Base-by-base conservation (phyloP, 148 eudicot species). In the Camellia sinensis region DNA sequence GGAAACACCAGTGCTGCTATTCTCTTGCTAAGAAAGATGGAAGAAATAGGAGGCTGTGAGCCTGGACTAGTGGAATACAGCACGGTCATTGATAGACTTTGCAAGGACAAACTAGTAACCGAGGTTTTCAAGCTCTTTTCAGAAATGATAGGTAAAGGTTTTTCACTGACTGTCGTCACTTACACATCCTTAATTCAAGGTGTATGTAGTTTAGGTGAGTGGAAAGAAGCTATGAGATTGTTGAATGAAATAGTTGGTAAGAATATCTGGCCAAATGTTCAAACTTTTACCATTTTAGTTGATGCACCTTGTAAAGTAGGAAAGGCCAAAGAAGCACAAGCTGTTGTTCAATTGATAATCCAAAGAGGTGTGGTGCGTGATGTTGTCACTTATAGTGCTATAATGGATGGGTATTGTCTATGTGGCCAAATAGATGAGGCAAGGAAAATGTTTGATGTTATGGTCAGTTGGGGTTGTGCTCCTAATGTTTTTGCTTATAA, bases 401-500 rank as follows among this genome's bases (percentile, higher is more conserved):
- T 77, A 62, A 19, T 77, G 37, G 18, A 66, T 66, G 86, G 83
- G 22, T 84, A 80, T 43, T 84, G 83, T 73, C 18, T 68, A 57
- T 63, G 43, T 17, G 72, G 83, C 0, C 41, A 76, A 17, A 40
- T 80, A 6, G 74, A 64, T 50, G 73, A 70, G 8, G 80, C 80
- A 75, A 63, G 48, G 43, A 64, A 65, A 45, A 61, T 67, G 15
- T 54, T 77, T 41, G 57, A 63, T 17, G 1, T 41, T 40, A 76
- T 76, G 67, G 13, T 61, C 29, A 6, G 29, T 45, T 43, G 52
- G 52, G 52, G 69, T 44, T 60, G 52, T 41, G 37, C 11, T 7
- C 54, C 69, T 62, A 21, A 60, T 76, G 21, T 60, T 43, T 9
- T 13, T 11, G 2, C 14, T 22, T 62, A 60, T 11, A 40, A 40